Base-by-base conservation (phyloP, 1,139 yeast genomes). In the Diutina pseudorugosa region DNA sequence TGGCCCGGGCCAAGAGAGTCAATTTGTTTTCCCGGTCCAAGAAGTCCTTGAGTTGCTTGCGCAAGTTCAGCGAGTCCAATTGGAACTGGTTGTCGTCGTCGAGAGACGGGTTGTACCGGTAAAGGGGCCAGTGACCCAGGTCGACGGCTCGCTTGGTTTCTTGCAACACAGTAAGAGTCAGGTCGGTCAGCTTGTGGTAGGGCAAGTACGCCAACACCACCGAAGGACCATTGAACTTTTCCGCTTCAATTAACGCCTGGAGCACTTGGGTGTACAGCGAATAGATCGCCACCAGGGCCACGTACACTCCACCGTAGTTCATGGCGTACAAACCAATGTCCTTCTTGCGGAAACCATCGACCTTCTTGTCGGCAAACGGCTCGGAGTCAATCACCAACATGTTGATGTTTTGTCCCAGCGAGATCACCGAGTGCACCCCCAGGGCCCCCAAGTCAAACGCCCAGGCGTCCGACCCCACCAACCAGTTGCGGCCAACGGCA, bases 391-490 rank as follows among this genome's bases (percentile, higher is more conserved):
- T 84, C 54, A 93, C 75, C 63, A 91, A 79, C 80, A 91, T 79
- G 66, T 93, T 93, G 60, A 91, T 70, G 63, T 90, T 87, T 64
- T 82, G 76, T 50, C 85, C 85, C 0, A 93, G 83, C 40, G 90
- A 71, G 51, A 91, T 72, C 16, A 89, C 84, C 62, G 83, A 85
- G 67, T 93, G 98, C 52, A 91, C 86, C 65, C 98, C 96, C 11
- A 96, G 85, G 58, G 87, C 76, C 44, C 98, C 98, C 59, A 88
- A 73, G 70, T 91, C 98, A 64, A 85, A 90, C 20, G 96, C 79
- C 98, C 98, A 91, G 40, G 95, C 82, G 67, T 91, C 98, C 8
- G 97, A 89, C 23, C 97, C 97, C 57, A 93, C 75, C 57, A 91
- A 73, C 98, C 98, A 91, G 56, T 80, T 76, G 25, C 85, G 74